Percentiles rank a stretch among this genome's conserved stretches.
Conservation (phyloP, 1,284 basidiomycete species). For the Spongispora temasekensis region DNA sequence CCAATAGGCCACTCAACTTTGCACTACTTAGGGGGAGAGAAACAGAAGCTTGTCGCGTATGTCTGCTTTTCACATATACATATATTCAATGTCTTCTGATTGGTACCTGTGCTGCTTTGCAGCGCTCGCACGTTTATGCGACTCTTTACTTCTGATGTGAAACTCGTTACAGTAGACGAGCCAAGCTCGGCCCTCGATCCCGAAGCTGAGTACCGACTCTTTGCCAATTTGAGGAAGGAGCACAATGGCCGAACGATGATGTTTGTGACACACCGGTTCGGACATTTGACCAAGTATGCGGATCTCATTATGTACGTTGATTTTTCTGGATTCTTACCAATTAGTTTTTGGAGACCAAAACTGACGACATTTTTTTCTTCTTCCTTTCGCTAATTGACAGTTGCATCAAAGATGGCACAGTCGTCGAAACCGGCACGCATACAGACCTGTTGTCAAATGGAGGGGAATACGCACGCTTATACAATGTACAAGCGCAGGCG, state of each 20-base stretch:
- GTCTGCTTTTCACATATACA: neutral
- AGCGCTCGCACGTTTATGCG: slow-evolving; percentile 47
- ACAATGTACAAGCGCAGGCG: slow-evolving; percentile 56
- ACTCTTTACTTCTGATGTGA: slow-evolving; percentile 43
- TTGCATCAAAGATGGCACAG: slow-evolving; percentile 58
- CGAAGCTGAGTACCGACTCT: slow-evolving; percentile 50
- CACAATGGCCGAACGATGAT: slow-evolving; percentile 64
- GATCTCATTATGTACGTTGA: slow-evolving; percentile 60
- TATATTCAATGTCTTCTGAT: neutral
- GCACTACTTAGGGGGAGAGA: slow-evolving; percentile 38
- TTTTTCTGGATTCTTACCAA: neutral
- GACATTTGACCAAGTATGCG: slow-evolving; percentile 62
- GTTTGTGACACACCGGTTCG: slow-evolving; percentile 71
- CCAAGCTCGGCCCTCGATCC: slow-evolving; percentile 57
- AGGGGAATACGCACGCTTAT: slow-evolving; percentile 58
- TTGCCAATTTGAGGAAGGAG: slow-evolving; percentile 50
- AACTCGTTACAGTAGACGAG: slow-evolving; percentile 52
- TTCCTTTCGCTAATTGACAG: slow-evolving; percentile 32
- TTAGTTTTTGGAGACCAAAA: neutral
- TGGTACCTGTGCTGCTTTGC: neutral
- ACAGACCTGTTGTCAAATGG: slow-evolving; percentile 44
- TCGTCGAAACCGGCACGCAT: slow-evolving; percentile 58
- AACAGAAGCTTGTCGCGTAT: slow-evolving; percentile 45
- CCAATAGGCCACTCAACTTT: neutral
- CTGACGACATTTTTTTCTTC: neutral